Percentiles rank a stretch among this genome's conserved stretches.
These are phyloP conservation scores for Phytopythium sindhum DNA, from an alignment of 352 stramenopile genomes.

Conservation along the genomic window DNA sequence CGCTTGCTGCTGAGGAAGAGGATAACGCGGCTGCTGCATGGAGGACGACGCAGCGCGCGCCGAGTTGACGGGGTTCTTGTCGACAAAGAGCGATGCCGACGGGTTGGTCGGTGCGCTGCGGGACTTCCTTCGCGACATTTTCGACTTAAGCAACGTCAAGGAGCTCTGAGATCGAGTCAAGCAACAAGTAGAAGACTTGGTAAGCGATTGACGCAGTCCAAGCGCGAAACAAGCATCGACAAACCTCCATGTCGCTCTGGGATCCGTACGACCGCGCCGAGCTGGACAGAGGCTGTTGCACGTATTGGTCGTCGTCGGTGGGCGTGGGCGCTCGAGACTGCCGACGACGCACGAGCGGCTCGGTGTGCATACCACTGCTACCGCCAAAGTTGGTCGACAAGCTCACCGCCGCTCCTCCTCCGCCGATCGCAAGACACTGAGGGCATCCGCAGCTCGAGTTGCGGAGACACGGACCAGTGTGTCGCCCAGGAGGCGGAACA, in stretches of 20 bases:
- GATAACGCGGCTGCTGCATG: slow-evolving; percentile 6
- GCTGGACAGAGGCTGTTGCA: slow-evolving; percentile 25
- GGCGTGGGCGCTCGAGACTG: slow-evolving; percentile 18
- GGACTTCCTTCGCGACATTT: slow-evolving; percentile 71
- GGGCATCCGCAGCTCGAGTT: slow-evolving; percentile 72
- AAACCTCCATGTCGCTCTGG: slow-evolving; percentile 54
- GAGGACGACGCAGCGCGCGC: slow-evolving; percentile 22
- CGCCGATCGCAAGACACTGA: slow-evolving; percentile 32
- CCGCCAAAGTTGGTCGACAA: slow-evolving; percentile 8
- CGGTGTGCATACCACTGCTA: slow-evolving; percentile 14
- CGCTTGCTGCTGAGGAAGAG: slow-evolving; percentile 15
- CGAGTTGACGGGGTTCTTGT: slow-evolving; percentile 34
- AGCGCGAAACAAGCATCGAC: not conserved
- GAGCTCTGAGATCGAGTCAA: slow-evolving; percentile 37
- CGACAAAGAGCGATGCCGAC: slow-evolving; percentile 54
- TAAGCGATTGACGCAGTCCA: slow-evolving; percentile 1
- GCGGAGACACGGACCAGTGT: slow-evolving; percentile 51
- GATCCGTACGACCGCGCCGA: slow-evolving; percentile 18
- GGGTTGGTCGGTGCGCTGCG: slow-evolving; percentile 71
- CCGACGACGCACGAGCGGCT: slow-evolving; percentile 9
- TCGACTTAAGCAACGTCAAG: slow-evolving; percentile 73
- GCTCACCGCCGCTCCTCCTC: not conserved
- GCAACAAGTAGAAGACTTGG: not conserved
- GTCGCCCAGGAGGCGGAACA: slow-evolving; percentile 16
- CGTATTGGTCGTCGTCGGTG: slow-evolving; percentile 29